Evolutionary conservation across 495 filamentous ascomycete genomes (phyloP), one percentile per base, ranked within the genome.

Genomic region (Annulohypoxylon nitens): DNA sequence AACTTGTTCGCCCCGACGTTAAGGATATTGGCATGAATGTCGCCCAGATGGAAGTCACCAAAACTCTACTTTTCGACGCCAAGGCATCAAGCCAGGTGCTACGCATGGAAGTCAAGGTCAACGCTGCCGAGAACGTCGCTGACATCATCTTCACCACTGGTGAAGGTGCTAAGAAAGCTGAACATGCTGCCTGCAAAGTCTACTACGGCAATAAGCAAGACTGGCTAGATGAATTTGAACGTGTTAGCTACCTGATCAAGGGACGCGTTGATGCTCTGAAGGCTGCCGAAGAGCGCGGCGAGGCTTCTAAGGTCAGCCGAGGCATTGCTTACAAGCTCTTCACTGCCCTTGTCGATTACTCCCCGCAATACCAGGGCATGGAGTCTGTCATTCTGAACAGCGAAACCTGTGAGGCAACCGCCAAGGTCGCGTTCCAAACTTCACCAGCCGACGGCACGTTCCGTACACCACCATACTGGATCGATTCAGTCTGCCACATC

Each of bases 291-390:
- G 71, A 81, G 70, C 81, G 77, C 0, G 84, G 86, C 4, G 79
- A 86, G 8, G 88, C 89, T 9, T 89, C 89, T 57, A 87, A 86
- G 80, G 78, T 93, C 74, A 88, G 88, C 61, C 86, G 89, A 2
- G 88, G 89, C n/a, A 87, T 94, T 81, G 89, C 90, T 1, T 96
- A 96, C 82, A 92, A 92, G 76, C 82, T 94, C 11, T 91, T 95
- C 71, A 78, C 83, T n/a, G 83, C 90, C 47, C 81, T 94, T 3
- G 92, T 93, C 26, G 88, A 93, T 47, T 94, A 92, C 72, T 86
- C 88, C 47, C 79, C 79, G 0, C 85, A 88, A 30, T 96, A 92
- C 80, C 84, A 87, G 67, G 92, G 90, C 25, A 91, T 95, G 84
- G 87, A 91, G 62, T 91, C 94, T 64, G 90, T 95, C 51, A 89